A percentile compares a stretch with the other conserved stretches of the same genome.
Evolutionary conservation across 1,284 basidiomycete species (phyloP).

Genomic region (Pseudomicrostroma phylloplanum): DNA sequence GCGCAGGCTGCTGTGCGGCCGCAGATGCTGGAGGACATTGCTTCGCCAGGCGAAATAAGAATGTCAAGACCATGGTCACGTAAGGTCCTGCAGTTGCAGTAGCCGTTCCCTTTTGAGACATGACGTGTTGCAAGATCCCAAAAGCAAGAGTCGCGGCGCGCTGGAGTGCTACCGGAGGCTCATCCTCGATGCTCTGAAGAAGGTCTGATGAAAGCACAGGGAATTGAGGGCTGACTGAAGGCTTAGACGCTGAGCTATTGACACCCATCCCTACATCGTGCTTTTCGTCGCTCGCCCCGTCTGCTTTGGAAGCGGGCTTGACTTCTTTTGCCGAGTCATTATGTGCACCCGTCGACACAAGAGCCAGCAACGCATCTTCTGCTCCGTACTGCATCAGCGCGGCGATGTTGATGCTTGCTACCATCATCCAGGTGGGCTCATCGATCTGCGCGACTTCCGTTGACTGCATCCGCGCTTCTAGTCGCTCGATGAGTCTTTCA

Average conservation of each 20-base stretch:
- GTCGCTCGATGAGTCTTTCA: slow-evolving; percentile 69
- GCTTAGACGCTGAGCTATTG: no score
- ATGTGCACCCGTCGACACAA: slow-evolving; percentile 10
- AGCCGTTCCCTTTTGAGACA: slow-evolving; percentile 46
- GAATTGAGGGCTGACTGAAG: no score
- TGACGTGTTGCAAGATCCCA: slow-evolving; percentile 66
- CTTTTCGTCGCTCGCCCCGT: slow-evolving; percentile 10
- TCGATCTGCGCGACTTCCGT: no score
- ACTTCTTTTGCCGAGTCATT: neutral
- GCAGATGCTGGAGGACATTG: neutral
- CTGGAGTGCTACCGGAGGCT: slow-evolving; percentile 62
- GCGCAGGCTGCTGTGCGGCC: slow-evolving; percentile 54
- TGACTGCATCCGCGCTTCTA: slow-evolving; percentile 7
- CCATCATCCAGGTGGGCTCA: slow-evolving; percentile 80
- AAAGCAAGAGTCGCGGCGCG: slow-evolving; percentile 75
- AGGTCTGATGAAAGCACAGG: no score
- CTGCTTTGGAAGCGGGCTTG: neutral
- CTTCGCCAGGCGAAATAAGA: slow-evolving; percentile 65
- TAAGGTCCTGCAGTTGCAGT: slow-evolving; percentile 61
- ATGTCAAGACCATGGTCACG: slow-evolving; percentile 76
- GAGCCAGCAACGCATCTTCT: slow-evolving; percentile 62
- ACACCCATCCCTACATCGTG: neutral
- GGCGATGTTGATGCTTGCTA: slow-evolving; percentile 77
- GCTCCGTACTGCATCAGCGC: slow-evolving; percentile 81
- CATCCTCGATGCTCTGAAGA: slow-evolving; percentile 22